Evolutionary conservation across 768 basidiomycete species (phyloP), one percentile per base, ranked within the genome.

Genomic region (Hypholoma sublateritium): DNA sequence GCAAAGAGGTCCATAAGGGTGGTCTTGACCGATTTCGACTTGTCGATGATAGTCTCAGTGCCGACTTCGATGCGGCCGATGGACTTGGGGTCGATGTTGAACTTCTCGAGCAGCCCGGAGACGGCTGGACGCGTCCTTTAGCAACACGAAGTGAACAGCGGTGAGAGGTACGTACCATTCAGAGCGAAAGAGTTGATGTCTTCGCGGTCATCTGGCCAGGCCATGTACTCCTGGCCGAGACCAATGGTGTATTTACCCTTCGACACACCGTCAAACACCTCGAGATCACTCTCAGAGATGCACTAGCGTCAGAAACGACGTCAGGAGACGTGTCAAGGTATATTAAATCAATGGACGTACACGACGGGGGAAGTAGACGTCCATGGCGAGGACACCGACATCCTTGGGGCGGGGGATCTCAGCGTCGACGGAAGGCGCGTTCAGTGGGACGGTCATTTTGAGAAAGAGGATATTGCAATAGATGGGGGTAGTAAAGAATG

Each of bases 171-270:
- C 88, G 58, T 56, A 94, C 95, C 94, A 67, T 93, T 96, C 62
- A 99, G 75, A 39, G 93, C 89, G 72, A 98, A 95, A 11, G 95
- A 96, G 85, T 97, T 96, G 80, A 99, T 96, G 77, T 99, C 96
- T 73, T 99, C 97, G 55, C 93, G 87, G 82, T 99, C 97, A 70
- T 98, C 95, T 57, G 91, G 91, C 85, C 93, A 98, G 34, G 96
- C 94, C 97, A 99, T 99, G 80, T 87, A 94, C 72, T 95, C 87
- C 73, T 96, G 93, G 56, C 95, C 97, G 37, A 99, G 87, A 69
- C 97, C 97, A 71, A 98, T 97, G 62, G 97, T 99, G 80, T 99
- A 98, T 77, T 98, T 98, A 58, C 97, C 97, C 67, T 91, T 85
- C 55, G 93, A 77, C 43, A 98, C 96, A 66, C 91, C 91, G 67